These are phyloP conservation scores for Aspergillus vadensis DNA, from an alignment of 2,329 filamentous ascomycete genomes.

Conservation along the genomic window DNA sequence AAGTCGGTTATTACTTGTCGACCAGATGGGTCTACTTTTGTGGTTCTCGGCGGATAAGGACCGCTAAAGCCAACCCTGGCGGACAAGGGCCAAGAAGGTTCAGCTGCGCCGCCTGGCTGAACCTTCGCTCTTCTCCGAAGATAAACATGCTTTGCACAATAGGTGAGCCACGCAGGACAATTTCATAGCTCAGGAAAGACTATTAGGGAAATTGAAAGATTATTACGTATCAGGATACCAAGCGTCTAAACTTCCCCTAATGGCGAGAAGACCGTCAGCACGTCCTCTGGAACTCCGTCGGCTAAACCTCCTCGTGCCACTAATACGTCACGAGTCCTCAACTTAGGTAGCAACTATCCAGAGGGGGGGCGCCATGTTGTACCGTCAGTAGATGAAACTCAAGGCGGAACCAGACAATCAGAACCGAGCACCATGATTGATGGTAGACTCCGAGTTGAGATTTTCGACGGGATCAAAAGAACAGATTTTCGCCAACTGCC, in stretches of 20 bases:
- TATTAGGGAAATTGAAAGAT: not conserved
- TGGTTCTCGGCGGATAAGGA: not conserved
- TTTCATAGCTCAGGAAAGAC: not conserved
- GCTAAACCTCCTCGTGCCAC: not conserved
- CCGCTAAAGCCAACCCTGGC: not conserved
- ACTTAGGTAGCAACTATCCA: not conserved
- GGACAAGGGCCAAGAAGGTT: not conserved
- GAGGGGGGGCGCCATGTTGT: not conserved
- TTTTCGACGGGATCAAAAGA: too few relatives aligned
- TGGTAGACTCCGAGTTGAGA: not conserved
- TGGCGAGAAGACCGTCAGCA: not conserved
- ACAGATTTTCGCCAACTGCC: not conserved
- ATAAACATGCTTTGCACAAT: not conserved
- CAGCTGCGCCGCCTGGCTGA: not conserved
- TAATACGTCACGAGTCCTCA: not conserved
- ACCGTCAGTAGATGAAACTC: not conserved
- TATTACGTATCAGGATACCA: not conserved
- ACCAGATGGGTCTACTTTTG: not conserved
- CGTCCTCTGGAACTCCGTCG: not conserved
- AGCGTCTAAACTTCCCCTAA: not conserved
- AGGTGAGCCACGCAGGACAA: not conserved
- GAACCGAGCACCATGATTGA: not conserved
- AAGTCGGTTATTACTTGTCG: not conserved
- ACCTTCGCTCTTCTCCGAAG: slow-evolving; percentile 8
- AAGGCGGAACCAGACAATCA: not conserved